Evolutionary conservation across 257 asterid genomes (phyloP).

Genomic region (Solanum habrochaites): DNA sequence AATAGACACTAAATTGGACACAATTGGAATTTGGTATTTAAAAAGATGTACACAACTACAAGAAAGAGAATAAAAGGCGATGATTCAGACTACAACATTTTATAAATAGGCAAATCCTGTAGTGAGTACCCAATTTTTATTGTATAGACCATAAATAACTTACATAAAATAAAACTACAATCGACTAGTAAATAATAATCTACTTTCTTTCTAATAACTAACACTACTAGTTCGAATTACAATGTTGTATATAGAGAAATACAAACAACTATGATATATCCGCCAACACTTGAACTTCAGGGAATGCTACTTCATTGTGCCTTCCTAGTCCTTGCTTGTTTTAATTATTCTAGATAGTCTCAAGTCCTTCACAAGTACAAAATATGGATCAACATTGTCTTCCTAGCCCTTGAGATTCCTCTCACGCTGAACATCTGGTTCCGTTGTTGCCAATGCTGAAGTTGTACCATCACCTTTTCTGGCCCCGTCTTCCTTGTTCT

Average conservation of each 20-base stretch:
- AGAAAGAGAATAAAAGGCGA: neutral
- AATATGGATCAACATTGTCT: neutral
- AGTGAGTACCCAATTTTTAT: neutral
- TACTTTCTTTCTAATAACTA: neutral
- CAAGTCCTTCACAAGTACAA: neutral
- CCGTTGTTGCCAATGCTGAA: neutral
- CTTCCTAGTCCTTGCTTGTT: neutral
- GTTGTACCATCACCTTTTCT: neutral
- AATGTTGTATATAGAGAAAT: neutral
- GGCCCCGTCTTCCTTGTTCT: neutral
- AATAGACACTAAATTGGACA: no score
- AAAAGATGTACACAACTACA: neutral
- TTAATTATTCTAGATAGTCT: neutral
- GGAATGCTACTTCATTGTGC: neutral
- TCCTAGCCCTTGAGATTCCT: neutral
- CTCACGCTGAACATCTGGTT: neutral
- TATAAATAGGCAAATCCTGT: neutral
- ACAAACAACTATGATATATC: neutral
- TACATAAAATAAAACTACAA: neutral
- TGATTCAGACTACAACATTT: neutral
- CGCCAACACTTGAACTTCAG: neutral
- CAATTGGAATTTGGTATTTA: no score
- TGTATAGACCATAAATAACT: neutral
- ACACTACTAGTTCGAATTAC: neutral
- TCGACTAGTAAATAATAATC: neutral